Percentiles rank a stretch among this genome's conserved stretches.
These are phyloP conservation scores for Acer campestre DNA, from an alignment of 345 rosid species.

Conservation along the genomic window DNA sequence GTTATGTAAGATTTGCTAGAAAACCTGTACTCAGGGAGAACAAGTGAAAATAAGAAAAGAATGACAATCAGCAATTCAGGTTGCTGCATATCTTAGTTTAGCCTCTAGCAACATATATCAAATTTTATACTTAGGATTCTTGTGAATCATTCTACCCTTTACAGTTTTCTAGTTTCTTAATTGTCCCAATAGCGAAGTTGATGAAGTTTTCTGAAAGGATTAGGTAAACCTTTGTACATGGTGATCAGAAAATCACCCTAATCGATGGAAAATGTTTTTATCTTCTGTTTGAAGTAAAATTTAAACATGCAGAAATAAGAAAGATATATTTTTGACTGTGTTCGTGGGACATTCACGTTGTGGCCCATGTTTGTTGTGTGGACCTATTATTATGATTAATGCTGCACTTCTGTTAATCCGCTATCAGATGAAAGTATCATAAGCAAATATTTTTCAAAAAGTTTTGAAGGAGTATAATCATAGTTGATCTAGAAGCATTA, in stretches of 20 bases:
- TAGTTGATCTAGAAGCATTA: not conserved
- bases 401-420: not conserved
- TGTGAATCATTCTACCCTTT: not conserved
- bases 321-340: not conserved
- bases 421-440: not conserved
- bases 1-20: not conserved
- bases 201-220: not conserved
- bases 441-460: not conserved
- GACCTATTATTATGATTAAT: not conserved
- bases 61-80: not conserved
- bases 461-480: not conserved
- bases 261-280: not conserved
- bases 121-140: not conserved
- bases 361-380: not conserved
- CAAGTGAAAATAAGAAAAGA: not conserved
- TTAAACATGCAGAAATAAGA: not conserved
- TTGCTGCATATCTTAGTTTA: not conserved
- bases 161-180: not conserved
- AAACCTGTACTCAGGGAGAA: not conserved
- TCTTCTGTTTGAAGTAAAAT: not conserved
- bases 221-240: not conserved
- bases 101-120: not conserved
- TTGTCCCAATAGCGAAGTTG: not conserved
- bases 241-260: not conserved
- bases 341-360: not conserved